Evolutionary conservation across 768 basidiomycete genomes (phyloP).

Genomic region (Kwoniella newhampshirensis): DNA sequence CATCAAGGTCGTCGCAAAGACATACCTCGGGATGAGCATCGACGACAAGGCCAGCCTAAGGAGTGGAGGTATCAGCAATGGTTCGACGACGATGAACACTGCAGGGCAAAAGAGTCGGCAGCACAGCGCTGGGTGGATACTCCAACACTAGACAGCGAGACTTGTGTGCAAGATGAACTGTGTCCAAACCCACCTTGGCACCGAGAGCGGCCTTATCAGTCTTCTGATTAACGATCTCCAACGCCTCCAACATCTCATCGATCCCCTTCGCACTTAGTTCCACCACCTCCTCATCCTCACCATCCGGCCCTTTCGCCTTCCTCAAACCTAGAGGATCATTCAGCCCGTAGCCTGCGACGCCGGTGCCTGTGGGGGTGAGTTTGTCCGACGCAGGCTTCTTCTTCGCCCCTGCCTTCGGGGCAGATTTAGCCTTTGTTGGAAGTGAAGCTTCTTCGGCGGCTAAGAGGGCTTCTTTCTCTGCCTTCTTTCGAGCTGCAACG

Average conservation of each 20-base stretch:
- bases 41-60: slow-evolving; percentile 14
- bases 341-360: slow-evolving; percentile 43
- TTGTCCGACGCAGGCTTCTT: slow-evolving; percentile 77
- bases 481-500: slow-evolving; percentile 69
- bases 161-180: no score
- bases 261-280: slow-evolving; percentile 81
- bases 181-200: slow-evolving; percentile 59
- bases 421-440: slow-evolving; percentile 60
- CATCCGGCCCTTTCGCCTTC: slow-evolving; percentile 31
- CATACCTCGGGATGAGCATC: slow-evolving; percentile 77
- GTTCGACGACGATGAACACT: no score
- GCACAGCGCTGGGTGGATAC: no score
- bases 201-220: slow-evolving; percentile 90
- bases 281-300: slow-evolving; percentile 58
- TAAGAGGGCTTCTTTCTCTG: slow-evolving; percentile 76
- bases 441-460: slow-evolving; percentile 79
- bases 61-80: neutral
- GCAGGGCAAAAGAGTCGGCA: no score
- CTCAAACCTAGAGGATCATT: slow-evolving; percentile 44
- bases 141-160: no score
- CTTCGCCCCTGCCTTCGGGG: slow-evolving; percentile 58
- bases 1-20: slow-evolving; percentile 23
- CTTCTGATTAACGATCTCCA: slow-evolving; percentile 86
- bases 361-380: slow-evolving; percentile 68
- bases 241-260: slow-evolving; percentile 82